Percentiles rank a stretch among this genome's conserved stretches.
Conservation (phyloP, 176 grass and related monocot species). For the Aegilops longissima region DNA sequence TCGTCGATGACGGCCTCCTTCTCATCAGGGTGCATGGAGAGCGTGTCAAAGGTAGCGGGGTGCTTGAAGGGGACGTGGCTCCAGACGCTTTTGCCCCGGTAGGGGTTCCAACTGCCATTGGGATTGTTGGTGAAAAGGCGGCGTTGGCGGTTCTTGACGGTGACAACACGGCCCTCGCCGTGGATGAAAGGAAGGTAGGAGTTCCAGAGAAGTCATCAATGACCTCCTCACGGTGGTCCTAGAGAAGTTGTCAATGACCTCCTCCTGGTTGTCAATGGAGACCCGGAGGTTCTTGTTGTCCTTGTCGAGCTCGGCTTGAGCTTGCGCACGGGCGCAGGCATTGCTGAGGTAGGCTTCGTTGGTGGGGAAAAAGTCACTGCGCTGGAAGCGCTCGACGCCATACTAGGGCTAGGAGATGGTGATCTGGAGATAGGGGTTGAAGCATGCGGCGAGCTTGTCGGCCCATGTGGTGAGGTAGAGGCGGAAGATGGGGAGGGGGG, state of each 20-base stretch:
- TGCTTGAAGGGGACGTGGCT: slow-evolving; percentile 1
- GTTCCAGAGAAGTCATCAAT: neutral
- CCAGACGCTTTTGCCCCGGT: neutral
- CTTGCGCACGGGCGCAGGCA: neutral
- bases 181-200: slow-evolving; percentile 27
- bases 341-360: too few species aligned
- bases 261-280: slow-evolving; percentile 22
- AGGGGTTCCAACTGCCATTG: neutral
- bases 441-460: too few species aligned
- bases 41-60: slow-evolving; percentile 54
- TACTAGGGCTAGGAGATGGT: too few species aligned
- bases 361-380: too few species aligned
- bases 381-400: too few species aligned
- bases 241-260: neutral
- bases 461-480: too few species aligned
- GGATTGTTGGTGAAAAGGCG: slow-evolving; percentile 43
- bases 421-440: too few species aligned
- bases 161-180: neutral
- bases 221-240: slow-evolving; percentile 33
- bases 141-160: neutral
- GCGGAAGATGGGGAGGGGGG: too few species aligned
- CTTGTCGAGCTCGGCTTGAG: slow-evolving; percentile 37
- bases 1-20: neutral
- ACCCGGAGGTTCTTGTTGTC: neutral
- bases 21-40: slow-evolving; percentile 34